These are phyloP conservation scores for Tagetes erecta DNA, from an alignment of 129 eudicot genomes.

Conservation along the genomic window DNA sequence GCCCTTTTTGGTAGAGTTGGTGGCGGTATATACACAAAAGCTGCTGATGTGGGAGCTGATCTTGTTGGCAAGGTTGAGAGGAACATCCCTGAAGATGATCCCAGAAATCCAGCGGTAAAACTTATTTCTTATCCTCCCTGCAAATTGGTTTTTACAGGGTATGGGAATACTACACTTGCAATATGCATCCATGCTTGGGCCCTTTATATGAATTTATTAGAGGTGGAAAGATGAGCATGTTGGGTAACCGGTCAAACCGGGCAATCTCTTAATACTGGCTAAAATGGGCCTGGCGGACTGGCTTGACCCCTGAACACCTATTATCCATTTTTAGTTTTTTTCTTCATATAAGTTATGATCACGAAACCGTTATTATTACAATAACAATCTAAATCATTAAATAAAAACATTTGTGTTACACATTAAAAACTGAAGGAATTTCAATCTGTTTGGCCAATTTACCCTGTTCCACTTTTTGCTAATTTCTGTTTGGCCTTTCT, in stretches of 20 bases:
- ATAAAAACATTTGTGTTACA: neutral
- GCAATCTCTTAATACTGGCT: neutral
- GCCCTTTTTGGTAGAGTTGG: conserved; percentile 95
- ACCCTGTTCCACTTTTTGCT: conserved; percentile 3
- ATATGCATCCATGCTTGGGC: neutral
- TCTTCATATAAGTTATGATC: neutral
- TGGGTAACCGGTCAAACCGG: neutral
- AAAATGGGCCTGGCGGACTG: neutral
- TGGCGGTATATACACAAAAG: conserved; percentile 88
- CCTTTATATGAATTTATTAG: neutral
- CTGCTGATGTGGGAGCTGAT: conserved; percentile 96
- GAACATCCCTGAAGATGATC: conserved; percentile 91
- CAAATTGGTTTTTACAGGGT: neutral
- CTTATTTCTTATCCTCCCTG: neutral
- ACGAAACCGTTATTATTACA: neutral
- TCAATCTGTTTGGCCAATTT: neutral
- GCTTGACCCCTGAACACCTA: neutral
- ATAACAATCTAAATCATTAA: neutral
- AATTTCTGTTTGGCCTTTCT: neutral
- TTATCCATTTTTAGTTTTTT: neutral
- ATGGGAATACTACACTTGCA: neutral
- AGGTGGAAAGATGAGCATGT: neutral
- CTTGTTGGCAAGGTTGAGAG: conserved; percentile 84
- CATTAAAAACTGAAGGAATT: neutral
- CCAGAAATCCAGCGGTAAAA: conserved; percentile 83